Evolutionary conservation across 1,284 basidiomycete species (phyloP).

Genomic region (Microbotryum saponariae): DNA sequence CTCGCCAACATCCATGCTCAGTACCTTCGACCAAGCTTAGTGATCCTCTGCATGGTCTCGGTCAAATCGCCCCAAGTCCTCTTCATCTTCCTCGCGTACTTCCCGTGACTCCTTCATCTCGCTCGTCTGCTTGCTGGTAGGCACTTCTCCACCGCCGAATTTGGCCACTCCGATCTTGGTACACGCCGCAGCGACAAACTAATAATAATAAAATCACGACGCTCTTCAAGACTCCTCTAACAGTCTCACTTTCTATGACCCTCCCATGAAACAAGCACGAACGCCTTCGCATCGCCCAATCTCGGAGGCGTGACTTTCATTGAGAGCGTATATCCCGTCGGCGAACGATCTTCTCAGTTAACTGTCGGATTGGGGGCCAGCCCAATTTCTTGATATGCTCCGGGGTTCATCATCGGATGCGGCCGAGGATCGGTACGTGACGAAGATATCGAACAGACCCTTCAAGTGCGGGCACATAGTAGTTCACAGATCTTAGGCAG

Average conservation of each 20-base stretch:
- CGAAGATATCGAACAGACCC: constrained; percentile 28
- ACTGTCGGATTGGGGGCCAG: constrained; percentile 29
- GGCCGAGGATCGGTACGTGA: constrained; percentile 31
- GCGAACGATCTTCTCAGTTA: constrained; percentile 32
- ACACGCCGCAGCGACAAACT: constrained; percentile 18
- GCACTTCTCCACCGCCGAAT: not conserved
- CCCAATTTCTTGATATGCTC: not conserved
- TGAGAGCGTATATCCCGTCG: constrained; percentile 31
- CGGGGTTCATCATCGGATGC: constrained; percentile 16
- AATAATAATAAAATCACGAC: constrained; percentile 18
- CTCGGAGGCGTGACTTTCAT: constrained; percentile 32
- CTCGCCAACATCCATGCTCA: constrained; percentile 9
- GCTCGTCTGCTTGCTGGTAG: not conserved
- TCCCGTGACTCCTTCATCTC: not conserved
- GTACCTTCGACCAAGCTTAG: constrained; percentile 24
- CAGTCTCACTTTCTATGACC: constrained; percentile 6
- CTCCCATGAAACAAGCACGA: constrained; percentile 28
- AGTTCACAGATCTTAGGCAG: constrained; percentile 14
- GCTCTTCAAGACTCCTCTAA: constrained; percentile 8
- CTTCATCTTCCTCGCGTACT: not conserved
- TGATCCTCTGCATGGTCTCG: constrained; percentile 3
- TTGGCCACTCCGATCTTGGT: constrained; percentile 6
- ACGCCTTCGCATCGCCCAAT: constrained; percentile 11
- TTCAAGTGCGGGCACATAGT: constrained; percentile 3
- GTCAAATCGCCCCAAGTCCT: not conserved